Percentiles rank a stretch among this genome's conserved stretches.
phyloP scores from a whole-genome alignment of 176 grass and related monocot species.

The Carex cristatella region DNA sequence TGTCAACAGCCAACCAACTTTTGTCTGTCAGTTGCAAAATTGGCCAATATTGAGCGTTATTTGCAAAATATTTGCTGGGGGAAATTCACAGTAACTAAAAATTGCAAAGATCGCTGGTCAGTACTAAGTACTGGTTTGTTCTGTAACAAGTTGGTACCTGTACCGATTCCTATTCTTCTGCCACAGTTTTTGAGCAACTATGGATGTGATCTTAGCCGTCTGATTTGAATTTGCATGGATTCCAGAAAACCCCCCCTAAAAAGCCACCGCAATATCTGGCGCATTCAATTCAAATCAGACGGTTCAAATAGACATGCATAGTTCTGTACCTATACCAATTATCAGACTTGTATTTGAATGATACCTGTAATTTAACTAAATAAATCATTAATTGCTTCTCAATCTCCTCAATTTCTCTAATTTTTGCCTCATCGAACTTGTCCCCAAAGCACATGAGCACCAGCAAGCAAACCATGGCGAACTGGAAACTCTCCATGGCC shows the following conservation, averaged over 20 bases:
- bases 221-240: neutral
- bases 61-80: neutral
- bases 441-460: conserved; percentile 76
- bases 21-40: neutral
- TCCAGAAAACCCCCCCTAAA: neutral
- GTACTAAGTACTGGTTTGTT: neutral
- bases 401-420: conserved; percentile 35
- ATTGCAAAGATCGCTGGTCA: neutral
- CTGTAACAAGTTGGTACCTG: neutral
- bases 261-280: neutral
- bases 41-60: neutral
- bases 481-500: conserved; percentile 55
- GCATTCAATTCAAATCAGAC: neutral
- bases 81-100: neutral
- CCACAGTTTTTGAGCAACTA: neutral
- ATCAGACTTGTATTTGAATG: neutral
- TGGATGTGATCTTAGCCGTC: neutral
- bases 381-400: conserved; percentile 23
- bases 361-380: conserved; percentile 27
- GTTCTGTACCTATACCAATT: neutral
- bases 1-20: neutral
- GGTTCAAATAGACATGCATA: neutral
- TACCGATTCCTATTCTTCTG: neutral
- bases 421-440: conserved; percentile 2
- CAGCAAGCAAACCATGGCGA: conserved; percentile 64